phyloP scores from a whole-genome alignment of 169 alveolate species.

The Cryptosporidium sp. region DNA sequence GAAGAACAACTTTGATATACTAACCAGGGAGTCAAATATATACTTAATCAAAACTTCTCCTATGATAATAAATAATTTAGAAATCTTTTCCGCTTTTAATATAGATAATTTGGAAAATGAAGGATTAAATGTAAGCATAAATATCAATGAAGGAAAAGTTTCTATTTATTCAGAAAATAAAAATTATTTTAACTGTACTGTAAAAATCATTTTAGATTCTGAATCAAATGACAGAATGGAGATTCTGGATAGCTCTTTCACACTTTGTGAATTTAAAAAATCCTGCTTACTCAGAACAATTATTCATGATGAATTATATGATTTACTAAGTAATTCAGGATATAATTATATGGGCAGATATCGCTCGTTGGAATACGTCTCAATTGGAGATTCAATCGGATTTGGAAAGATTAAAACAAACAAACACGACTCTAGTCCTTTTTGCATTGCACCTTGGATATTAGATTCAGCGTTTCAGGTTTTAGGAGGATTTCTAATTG shows the following conservation, averaged over 20 bases:
- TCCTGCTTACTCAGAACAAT: neutral
- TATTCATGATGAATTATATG: constrained; percentile 26
- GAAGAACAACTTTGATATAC: neutral
- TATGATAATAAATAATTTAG: constrained; percentile 12
- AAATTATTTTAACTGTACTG: neutral
- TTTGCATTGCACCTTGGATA: constrained; percentile 60
- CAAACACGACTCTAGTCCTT: neutral
- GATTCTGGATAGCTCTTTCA: neutral
- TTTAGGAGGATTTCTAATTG: constrained; percentile 43
- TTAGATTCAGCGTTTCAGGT: constrained; percentile 74
- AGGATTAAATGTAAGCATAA: neutral
- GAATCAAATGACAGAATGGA: constrained; percentile 1
- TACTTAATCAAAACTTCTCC: constrained; percentile 42
- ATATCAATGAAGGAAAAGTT: constrained; percentile 16
- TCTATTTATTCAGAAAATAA: constrained; percentile 22
- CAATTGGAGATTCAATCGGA: constrained; percentile 22
- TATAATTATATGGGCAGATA: constrained; percentile 31
- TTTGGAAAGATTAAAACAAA: constrained; percentile 29
- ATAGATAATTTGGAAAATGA: constrained; percentile 1
- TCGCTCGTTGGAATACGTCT: constrained; percentile 51
- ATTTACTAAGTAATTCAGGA: constrained; percentile 33
- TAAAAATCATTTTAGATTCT: constrained; percentile 1
- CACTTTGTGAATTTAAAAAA: constrained; percentile 13
- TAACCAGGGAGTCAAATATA: constrained; percentile 18
- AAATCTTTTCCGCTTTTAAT: constrained; percentile 6